These are phyloP conservation scores for Backusella liffmaniae DNA, from an alignment of 192 early-diverging fungal species.

Conservation along the genomic window DNA sequence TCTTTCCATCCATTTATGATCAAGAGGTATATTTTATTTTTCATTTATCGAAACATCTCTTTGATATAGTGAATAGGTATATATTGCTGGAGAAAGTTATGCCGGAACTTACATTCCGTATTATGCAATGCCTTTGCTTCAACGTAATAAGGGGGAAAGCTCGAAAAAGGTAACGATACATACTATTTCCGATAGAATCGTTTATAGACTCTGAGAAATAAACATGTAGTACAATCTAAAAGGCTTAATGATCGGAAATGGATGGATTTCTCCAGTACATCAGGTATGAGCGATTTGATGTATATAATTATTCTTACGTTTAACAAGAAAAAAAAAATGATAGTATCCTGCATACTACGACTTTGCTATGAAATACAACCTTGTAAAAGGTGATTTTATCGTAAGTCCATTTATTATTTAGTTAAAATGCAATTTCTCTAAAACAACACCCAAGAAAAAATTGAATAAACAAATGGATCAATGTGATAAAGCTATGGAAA, in stretches of 20 bases:
- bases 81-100: slow-evolving; percentile 63
- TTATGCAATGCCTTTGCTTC: slow-evolving; percentile 34
- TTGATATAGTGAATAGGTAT: slow-evolving; percentile 41
- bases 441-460: neutral
- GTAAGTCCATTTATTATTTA: slow-evolving; percentile 19
- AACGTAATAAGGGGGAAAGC: slow-evolving; percentile 34
- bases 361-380: slow-evolving; percentile 30
- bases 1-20: slow-evolving; percentile 47
- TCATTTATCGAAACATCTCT: neutral
- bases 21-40: slow-evolving; percentile 16
- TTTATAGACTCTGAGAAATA: neutral
- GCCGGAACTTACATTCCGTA: slow-evolving; percentile 67
- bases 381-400: slow-evolving; percentile 28
- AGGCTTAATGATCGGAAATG: slow-evolving; percentile 62
- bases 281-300: slow-evolving; percentile 41
- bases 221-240: slow-evolving; percentile 45
- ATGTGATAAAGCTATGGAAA: slow-evolving; percentile 33
- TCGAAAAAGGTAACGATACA: neutral
- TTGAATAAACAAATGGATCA: slow-evolving; percentile 11
- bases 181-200: neutral
- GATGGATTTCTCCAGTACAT: slow-evolving; percentile 60
- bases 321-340: neutral
- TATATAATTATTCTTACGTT: neutral
- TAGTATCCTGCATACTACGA: slow-evolving; percentile 49
- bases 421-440: neutral